These are phyloP conservation scores for Sechiopsis laciniata DNA, from an alignment of 306 rosid species.

Conservation along the genomic window DNA sequence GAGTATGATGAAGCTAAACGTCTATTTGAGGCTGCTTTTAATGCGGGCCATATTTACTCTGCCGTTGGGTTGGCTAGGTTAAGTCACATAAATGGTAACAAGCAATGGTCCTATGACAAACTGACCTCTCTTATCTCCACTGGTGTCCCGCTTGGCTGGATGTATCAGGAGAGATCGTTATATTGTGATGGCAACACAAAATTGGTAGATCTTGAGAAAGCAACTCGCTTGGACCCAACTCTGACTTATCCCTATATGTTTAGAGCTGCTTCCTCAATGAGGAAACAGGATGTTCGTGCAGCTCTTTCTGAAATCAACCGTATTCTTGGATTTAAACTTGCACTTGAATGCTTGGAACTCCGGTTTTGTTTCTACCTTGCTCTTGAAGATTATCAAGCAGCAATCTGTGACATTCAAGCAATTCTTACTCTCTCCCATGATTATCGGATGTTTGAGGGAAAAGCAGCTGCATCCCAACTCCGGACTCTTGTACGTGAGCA, in stretches of 20 bases:
- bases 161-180: slow-evolving; percentile 84
- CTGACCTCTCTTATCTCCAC: slow-evolving; percentile 60
- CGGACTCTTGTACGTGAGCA: slow-evolving; percentile 81
- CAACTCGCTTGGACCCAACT: slow-evolving; percentile 78
- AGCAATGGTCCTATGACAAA: slow-evolving; percentile 55
- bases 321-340: slow-evolving; percentile 81
- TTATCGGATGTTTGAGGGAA: slow-evolving; percentile 83
- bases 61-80: slow-evolving; percentile 70
- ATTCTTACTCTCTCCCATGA: slow-evolving; percentile 72
- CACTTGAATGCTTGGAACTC: slow-evolving; percentile 84
- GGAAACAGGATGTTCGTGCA: slow-evolving; percentile 52
- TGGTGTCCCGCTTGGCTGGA: slow-evolving; percentile 65
- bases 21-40: slow-evolving; percentile 67
- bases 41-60: slow-evolving; percentile 77
- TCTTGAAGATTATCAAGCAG: slow-evolving; percentile 74
- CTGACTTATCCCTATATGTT: slow-evolving; percentile 83
- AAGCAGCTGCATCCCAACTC: slow-evolving; percentile 77
- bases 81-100: slow-evolving; percentile 50
- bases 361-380: slow-evolving; percentile 72
- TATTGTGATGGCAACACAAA: slow-evolving; percentile 60
- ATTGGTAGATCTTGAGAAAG: slow-evolving; percentile 81
- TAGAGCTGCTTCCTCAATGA: slow-evolving; percentile 71
- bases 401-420: slow-evolving; percentile 80
- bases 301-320: slow-evolving; percentile 71
- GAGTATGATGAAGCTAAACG: slow-evolving; percentile 62